phyloP scores from a whole-genome alignment of 2,329 filamentous ascomycete genomes.

The Stromatinia cepivora region DNA sequence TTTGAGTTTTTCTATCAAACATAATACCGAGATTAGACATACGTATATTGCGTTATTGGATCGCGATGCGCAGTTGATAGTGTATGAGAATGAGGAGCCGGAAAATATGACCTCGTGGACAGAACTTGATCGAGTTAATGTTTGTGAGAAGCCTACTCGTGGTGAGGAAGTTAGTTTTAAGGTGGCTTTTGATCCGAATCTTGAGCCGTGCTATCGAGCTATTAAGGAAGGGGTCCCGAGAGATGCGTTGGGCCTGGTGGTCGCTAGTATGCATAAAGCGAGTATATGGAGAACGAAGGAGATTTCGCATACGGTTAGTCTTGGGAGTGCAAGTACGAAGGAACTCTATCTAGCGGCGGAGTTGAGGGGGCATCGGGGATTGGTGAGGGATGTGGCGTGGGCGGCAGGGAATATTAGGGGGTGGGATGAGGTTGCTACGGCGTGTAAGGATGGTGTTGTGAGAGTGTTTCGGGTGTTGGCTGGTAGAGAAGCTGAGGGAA shows the following conservation, averaged over 20 bases:
- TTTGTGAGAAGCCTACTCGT: conserved; percentile 68
- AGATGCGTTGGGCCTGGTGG: conserved; percentile 77
- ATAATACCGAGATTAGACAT: conserved; percentile 75
- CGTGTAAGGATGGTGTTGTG: conserved; percentile 87
- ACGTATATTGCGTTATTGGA: conserved; percentile 85
- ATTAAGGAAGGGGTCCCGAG: conserved; percentile 77
- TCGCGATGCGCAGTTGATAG: conserved; percentile 73
- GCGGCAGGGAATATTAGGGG: conserved; percentile 87
- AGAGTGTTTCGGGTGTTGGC: conserved; percentile 83
- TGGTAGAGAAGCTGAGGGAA: conserved; percentile 42
- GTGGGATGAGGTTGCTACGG: conserved; percentile 87
- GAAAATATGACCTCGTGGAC: conserved; percentile 78
- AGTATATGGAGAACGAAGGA: conserved; percentile 78
- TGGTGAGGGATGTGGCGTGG: conserved; percentile 90
- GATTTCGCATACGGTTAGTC: conserved; percentile 49
- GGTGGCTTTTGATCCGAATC: conserved; percentile 85
- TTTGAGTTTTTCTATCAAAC: conserved; percentile 80
- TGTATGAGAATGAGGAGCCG: conserved; percentile 83
- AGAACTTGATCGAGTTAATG: conserved; percentile 72
- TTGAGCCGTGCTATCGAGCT: conserved; percentile 74
- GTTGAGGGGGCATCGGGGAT: conserved; percentile 68
- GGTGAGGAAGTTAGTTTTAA: conserved; percentile 87
- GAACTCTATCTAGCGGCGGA: conserved; percentile 85
- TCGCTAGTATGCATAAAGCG: conserved; percentile 81
- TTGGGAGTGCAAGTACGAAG: conserved; percentile 60